These are phyloP conservation scores for Acarospora socialis DNA, from an alignment of 2,329 filamentous ascomycete species.

Conservation along the genomic window DNA sequence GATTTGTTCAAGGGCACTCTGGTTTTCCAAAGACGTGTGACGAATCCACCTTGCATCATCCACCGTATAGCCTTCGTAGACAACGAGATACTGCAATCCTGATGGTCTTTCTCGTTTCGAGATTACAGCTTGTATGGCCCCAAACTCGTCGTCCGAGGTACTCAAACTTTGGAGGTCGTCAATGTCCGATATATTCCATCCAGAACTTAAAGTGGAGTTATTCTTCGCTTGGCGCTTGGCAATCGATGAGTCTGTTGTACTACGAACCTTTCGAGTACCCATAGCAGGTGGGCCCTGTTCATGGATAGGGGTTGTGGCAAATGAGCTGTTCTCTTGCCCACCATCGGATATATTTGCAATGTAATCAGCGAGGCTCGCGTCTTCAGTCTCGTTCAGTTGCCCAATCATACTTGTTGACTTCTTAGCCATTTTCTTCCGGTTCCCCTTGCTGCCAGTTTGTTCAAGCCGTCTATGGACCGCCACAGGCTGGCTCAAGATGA, in stretches of 20 bases:
- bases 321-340: slow-evolving; percentile 9
- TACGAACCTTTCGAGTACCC: no score
- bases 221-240: no score
- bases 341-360: slow-evolving; percentile 25
- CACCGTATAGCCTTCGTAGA: slow-evolving; percentile 28
- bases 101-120: slow-evolving; percentile 30
- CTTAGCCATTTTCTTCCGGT: no score
- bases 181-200: slow-evolving; percentile 33
- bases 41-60: slow-evolving; percentile 39
- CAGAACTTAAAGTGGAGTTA: neutral
- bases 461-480: slow-evolving; percentile 1
- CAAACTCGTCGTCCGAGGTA: slow-evolving; percentile 34
- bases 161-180: slow-evolving; percentile 35
- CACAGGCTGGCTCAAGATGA: neutral
- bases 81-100: slow-evolving; percentile 39
- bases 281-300: neutral
- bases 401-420: no score
- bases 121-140: slow-evolving; percentile 29
- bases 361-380: slow-evolving; percentile 23
- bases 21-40: slow-evolving; percentile 3
- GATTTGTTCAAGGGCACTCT: slow-evolving; percentile 3
- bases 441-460: neutral
- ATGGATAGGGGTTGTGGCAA: neutral
- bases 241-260: no score
- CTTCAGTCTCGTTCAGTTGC: slow-evolving; percentile 3